A percentile compares a stretch with the other conserved stretches of the same genome.
These are phyloP conservation scores for Sarocladiaceae sp. DNA, from an alignment of 2,329 filamentous ascomycete genomes.

Conservation along the genomic window DNA sequence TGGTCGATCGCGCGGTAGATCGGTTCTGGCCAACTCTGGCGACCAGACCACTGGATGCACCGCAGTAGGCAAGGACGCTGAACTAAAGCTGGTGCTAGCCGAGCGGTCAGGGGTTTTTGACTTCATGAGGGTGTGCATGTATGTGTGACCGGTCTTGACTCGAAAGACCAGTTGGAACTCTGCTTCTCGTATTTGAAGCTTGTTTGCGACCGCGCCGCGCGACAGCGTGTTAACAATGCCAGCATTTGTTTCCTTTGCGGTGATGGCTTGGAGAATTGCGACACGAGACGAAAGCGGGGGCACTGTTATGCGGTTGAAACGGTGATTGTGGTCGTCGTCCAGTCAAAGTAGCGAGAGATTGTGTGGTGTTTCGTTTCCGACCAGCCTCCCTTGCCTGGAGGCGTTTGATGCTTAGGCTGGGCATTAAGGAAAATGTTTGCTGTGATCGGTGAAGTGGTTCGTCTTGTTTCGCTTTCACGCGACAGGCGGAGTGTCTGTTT, in stretches of 20 bases:
- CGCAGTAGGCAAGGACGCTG: no score
- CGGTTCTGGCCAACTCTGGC: background rate
- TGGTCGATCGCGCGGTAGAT: background rate
- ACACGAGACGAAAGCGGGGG: constrained; percentile 7
- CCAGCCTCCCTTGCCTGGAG: constrained; percentile 3
- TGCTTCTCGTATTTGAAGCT: no score
- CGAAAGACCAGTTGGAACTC: no score
- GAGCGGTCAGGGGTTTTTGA: background rate
- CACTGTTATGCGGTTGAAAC: background rate
- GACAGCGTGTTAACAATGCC: background rate
- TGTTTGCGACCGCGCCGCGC: background rate
- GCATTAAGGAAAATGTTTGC: background rate
- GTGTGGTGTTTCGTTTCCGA: constrained; percentile 4
- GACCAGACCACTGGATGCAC: background rate
- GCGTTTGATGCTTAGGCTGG: background rate
- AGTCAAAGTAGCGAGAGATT: background rate
- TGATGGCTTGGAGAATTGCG: background rate
- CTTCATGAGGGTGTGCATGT: background rate
- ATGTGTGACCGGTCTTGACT: no score
- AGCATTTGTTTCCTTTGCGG: background rate
- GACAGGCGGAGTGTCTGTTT: background rate
- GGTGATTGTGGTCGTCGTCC: background rate
- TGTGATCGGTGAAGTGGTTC: background rate
- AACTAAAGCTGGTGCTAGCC: no score
- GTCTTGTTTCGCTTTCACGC: background rate